Evolutionary conservation across 1,139 yeast species (phyloP).

Genomic region (Hansenula anomala): DNA sequence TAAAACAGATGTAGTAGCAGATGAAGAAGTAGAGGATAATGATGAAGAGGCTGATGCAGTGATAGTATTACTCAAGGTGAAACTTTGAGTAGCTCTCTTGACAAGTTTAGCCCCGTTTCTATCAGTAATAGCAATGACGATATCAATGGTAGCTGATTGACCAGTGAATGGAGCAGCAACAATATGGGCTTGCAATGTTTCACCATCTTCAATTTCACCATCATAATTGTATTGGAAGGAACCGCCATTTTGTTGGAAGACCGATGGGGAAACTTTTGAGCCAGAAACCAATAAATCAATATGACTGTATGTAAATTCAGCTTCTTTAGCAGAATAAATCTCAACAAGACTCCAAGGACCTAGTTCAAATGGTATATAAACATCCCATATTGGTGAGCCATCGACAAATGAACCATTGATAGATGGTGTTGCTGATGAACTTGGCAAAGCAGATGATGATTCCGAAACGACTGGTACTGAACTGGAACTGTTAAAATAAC

Average conservation of each 20-base stretch:
- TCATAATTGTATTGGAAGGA: slow-evolving; percentile 2
- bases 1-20: background rate
- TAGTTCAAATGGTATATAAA: slow-evolving; percentile 1
- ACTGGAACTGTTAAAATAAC: slow-evolving; percentile 1
- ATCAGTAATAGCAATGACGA: background rate
- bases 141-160: background rate
- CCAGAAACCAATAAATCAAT: background rate
- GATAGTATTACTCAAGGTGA: slow-evolving; percentile 1
- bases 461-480: background rate
- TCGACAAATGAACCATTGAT: slow-evolving; percentile 3
- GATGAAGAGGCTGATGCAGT: background rate
- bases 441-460: background rate
- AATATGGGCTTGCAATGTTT: slow-evolving; percentile 1
- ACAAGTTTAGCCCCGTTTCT: background rate
- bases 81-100: slow-evolving; percentile 3
- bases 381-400: slow-evolving; percentile 4
- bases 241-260: background rate
- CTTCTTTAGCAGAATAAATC: background rate
- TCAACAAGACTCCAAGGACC: slow-evolving; percentile 2
- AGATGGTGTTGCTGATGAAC: background rate
- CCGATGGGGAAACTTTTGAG: slow-evolving; percentile 1
- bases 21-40: background rate
- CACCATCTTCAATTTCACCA: background rate
- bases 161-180: background rate
- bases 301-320: background rate